A percentile compares a stretch with the other conserved stretches of the same genome.
phyloP scores from a whole-genome alignment of 495 filamentous ascomycete genomes.

The Cryomyces minteri region DNA sequence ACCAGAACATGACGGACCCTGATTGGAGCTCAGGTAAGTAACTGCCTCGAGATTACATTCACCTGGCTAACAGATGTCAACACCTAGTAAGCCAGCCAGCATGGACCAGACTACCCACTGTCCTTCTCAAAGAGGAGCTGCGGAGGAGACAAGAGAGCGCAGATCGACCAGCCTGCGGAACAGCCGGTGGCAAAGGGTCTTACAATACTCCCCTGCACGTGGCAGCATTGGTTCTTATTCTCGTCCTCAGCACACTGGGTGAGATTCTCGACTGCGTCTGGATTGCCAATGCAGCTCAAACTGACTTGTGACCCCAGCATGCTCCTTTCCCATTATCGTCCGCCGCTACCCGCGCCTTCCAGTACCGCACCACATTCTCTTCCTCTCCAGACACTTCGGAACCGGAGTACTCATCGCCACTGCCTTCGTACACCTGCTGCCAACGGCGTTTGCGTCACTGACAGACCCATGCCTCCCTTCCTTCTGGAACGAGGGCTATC shows the following conservation, averaged over 20 bases:
- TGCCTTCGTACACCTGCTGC: constrained; percentile 27
- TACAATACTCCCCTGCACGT: constrained; percentile 26
- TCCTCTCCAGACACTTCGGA: constrained; percentile 28
- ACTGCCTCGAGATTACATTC: too few species aligned
- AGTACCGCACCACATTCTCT: constrained; percentile 23
- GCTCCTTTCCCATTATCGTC: constrained; percentile 24
- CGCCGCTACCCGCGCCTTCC: constrained; percentile 20
- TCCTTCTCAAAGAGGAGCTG: constrained; percentile 18
- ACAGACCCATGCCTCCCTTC: constrained; percentile 25
- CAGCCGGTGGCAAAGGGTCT: constrained; percentile 6
- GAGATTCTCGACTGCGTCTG: neutral
- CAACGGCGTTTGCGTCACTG: constrained; percentile 24
- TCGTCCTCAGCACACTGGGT: constrained; percentile 18
- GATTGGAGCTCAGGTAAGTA: too few species aligned
- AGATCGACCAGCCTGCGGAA: constrained; percentile 16
- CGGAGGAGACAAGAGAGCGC: constrained; percentile 11
- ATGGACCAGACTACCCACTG: constrained; percentile 11
- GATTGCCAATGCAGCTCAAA: neutral
- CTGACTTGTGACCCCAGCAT: constrained; percentile 9
- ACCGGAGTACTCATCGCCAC: constrained; percentile 31
- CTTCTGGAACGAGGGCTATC: constrained; percentile 26
- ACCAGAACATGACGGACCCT: too few species aligned
- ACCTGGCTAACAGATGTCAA: neutral
- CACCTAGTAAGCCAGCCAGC: neutral
- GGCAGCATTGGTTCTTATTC: constrained; percentile 23